phyloP scores from a whole-genome alignment of 2,329 filamentous ascomycete species.

The Nemania bipapillata region DNA sequence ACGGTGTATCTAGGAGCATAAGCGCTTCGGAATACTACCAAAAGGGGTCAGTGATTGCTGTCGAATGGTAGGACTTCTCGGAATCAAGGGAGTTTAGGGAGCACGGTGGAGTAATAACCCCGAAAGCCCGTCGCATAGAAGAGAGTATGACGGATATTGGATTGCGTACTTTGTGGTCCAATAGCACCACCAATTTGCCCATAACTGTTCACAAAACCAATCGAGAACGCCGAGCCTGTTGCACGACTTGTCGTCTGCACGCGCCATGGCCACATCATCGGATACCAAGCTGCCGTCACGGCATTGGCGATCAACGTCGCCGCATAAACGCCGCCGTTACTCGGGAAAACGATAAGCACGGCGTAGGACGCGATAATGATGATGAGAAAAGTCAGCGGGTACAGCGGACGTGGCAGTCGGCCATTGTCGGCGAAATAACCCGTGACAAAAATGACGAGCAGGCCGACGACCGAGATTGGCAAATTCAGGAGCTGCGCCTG shows the following conservation, averaged over 20 bases:
- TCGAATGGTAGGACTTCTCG: not conserved
- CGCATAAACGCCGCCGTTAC: conserved; percentile 59
- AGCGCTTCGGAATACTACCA: conserved; percentile 54
- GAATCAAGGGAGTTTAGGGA: not conserved
- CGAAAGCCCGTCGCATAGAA: not conserved
- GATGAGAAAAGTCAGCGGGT: conserved; percentile 57
- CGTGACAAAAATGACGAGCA: conserved; percentile 57
- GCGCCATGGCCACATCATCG: conserved; percentile 65
- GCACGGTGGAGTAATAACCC: not conserved
- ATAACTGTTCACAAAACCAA: conserved; percentile 63
- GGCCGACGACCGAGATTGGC: conserved; percentile 56
- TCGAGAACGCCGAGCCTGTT: conserved; percentile 62
- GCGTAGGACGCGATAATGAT: conserved; percentile 59
- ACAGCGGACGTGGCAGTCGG: conserved; percentile 56
- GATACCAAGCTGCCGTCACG: conserved; percentile 58
- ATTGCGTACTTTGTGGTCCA: conserved; percentile 54
- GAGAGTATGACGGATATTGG: not conserved
- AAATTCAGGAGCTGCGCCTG: conserved; percentile 62
- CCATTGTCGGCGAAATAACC: conserved; percentile 58
- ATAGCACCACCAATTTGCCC: conserved; percentile 62
- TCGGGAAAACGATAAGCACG: conserved; percentile 59
- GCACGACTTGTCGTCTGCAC: conserved; percentile 60
- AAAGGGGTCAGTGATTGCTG: not conserved
- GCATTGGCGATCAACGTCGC: conserved; percentile 59
- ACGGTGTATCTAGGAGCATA: conserved; percentile 60